phyloP scores from a whole-genome alignment of 768 basidiomycete species.

The Mrakia gelida region DNA sequence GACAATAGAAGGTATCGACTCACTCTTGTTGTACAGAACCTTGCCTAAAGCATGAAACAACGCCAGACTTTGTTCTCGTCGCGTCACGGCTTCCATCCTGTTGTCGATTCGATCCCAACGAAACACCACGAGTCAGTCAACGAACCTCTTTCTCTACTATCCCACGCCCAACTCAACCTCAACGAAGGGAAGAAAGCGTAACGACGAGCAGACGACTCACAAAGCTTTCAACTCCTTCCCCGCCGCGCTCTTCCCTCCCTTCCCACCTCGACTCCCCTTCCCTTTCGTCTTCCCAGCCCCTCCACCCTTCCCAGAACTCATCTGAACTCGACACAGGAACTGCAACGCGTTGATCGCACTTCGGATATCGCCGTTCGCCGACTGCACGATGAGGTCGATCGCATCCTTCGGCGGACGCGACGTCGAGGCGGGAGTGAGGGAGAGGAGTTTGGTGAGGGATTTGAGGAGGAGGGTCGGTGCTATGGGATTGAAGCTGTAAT shows the following conservation, averaged over 20 bases:
- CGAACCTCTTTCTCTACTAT: background rate
- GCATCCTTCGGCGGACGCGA: slow-evolving; percentile 58
- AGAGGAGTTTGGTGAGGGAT: slow-evolving; percentile 63
- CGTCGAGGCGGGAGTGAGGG: slow-evolving; percentile 43
- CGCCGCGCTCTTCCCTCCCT: slow-evolving; percentile 39
- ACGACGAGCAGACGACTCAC: too few relatives aligned
- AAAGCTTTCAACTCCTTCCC: slow-evolving; percentile 41
- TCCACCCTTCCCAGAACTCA: slow-evolving; percentile 40
- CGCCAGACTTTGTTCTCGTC: slow-evolving; percentile 76
- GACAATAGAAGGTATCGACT: slow-evolving; percentile 36
- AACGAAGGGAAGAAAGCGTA: too few relatives aligned
- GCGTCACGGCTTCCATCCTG: slow-evolving; percentile 67
- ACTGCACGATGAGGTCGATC: slow-evolving; percentile 69
- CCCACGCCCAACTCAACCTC: background rate
- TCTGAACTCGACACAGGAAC: slow-evolving; percentile 59
- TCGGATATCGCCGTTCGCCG: slow-evolving; percentile 84
- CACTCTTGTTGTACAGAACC: slow-evolving; percentile 92
- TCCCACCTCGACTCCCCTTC: slow-evolving; percentile 42
- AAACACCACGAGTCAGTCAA: too few relatives aligned
- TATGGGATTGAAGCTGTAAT: slow-evolving; percentile 78
- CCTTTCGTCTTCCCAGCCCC: slow-evolving; percentile 34
- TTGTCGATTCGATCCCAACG: background rate
- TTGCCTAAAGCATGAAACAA: slow-evolving; percentile 92
- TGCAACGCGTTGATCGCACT: slow-evolving; percentile 91
- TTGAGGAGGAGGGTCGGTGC: slow-evolving; percentile 78